Evolutionary conservation across 2,329 filamentous ascomycete species (phyloP).

Genomic region (Shiraia bambusicola): DNA sequence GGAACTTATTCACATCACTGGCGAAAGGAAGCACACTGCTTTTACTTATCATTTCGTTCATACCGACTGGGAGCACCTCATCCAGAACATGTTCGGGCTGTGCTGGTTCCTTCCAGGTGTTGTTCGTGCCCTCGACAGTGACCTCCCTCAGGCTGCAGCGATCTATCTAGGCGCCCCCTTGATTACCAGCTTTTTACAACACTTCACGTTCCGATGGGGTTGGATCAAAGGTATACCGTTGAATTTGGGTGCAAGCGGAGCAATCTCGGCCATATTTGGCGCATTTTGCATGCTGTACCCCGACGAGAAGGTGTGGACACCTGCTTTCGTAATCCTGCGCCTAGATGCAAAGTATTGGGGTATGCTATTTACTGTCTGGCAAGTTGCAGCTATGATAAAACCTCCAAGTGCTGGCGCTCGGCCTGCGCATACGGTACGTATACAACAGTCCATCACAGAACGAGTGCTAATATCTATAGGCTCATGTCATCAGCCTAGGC

Average conservation of each 20-base stretch:
- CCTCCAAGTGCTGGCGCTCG: conserved; percentile 4
- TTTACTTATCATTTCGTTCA: conserved; percentile 14
- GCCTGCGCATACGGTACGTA: conserved; percentile 1
- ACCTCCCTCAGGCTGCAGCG: conserved; percentile 11
- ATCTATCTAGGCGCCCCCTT: conserved; percentile 10
- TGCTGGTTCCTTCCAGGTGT: conserved; percentile 14
- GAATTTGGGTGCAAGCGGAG: conserved; percentile 10
- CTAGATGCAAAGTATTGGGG: conserved; percentile 13
- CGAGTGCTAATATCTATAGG: conserved; percentile 6
- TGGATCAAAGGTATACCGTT: neutral
- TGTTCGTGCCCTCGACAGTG: conserved; percentile 15
- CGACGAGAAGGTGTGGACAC: conserved; percentile 16
- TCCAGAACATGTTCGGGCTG: conserved; percentile 6
- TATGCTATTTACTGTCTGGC: conserved; percentile 4
- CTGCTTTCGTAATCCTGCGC: conserved; percentile 6
- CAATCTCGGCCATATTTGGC: conserved; percentile 8
- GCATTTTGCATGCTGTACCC: conserved; percentile 12
- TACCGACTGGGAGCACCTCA: conserved; percentile 6
- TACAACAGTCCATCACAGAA: too few relatives aligned
- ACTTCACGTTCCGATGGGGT: conserved; percentile 6
- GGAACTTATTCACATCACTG: conserved; percentile 11
- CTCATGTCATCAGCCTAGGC: conserved; percentile 7
- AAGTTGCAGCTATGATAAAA: conserved; percentile 1
- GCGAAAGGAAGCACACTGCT: conserved; percentile 13
- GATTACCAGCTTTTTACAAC: conserved; percentile 13